phyloP scores from a whole-genome alignment of 2,329 filamentous ascomycete genomes.

The Remersonia thermophila region DNA sequence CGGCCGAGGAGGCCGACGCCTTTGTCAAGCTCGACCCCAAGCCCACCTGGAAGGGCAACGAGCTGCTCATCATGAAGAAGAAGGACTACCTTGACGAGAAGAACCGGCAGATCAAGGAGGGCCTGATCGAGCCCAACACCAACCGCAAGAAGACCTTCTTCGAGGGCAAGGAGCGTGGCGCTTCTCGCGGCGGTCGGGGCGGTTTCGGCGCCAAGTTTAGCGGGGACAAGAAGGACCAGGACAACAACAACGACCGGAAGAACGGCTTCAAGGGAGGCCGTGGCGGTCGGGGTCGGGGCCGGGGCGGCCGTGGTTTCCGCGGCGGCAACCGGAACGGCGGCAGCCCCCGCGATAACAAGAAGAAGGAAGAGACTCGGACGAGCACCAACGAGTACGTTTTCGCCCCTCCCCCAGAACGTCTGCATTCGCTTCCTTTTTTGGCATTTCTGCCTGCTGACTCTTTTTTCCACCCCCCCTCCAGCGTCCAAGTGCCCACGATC shows the following conservation, averaged over 20 bases:
- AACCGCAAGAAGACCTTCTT: constrained; percentile 32
- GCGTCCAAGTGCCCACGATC: constrained; percentile 30
- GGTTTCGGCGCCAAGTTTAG: constrained; percentile 33
- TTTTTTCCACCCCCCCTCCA: constrained; percentile 15
- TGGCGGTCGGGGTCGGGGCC: constrained; percentile 29
- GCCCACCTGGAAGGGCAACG: constrained; percentile 72
- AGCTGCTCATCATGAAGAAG: constrained; percentile 78
- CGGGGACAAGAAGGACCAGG: constrained; percentile 56
- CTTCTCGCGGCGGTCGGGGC: constrained; percentile 28
- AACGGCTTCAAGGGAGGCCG: constrained; percentile 40
- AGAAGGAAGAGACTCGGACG: constrained; percentile 20
- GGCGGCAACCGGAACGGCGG: constrained; percentile 17
- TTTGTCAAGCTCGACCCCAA: constrained; percentile 72
- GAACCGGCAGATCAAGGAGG: constrained; percentile 56
- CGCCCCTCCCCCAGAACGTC: no score
- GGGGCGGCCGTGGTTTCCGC: constrained; percentile 26
- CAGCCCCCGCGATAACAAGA: constrained; percentile 23
- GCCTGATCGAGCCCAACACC: constrained; percentile 50
- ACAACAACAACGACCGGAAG: constrained; percentile 47
- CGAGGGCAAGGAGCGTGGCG: constrained; percentile 29
- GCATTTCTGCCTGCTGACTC: not conserved
- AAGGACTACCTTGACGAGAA: constrained; percentile 74
- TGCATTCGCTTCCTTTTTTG: not conserved
- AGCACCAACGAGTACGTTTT: constrained; percentile 24
- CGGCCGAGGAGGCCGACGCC: constrained; percentile 62